Percentiles rank a stretch among this genome's conserved stretches.
Conservation (phyloP, 305 asterid genomes). For the Solanum hybrid region DNA sequence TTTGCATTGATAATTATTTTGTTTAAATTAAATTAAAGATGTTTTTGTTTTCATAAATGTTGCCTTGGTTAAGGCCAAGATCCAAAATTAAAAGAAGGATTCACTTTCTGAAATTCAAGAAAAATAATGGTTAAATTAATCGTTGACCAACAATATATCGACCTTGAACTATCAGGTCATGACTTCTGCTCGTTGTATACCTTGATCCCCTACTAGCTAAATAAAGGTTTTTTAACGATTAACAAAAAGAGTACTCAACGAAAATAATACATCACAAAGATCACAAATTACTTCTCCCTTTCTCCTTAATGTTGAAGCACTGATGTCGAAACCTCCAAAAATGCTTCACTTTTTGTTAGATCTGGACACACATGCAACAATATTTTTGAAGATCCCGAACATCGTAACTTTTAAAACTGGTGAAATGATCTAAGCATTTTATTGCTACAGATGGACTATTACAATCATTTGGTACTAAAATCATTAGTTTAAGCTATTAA, state of each 20-base stretch:
- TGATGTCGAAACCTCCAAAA: background rate
- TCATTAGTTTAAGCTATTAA: background rate
- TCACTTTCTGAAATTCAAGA: background rate
- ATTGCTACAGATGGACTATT: background rate
- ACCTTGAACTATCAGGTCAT: background rate
- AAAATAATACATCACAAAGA: too few species aligned
- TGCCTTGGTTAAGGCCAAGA: background rate
- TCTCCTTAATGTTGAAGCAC: background rate
- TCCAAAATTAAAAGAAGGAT: background rate
- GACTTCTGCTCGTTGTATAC: background rate
- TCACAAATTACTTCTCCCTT: background rate
- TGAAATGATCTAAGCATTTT: background rate
- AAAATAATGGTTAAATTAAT: background rate
- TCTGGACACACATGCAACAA: background rate
- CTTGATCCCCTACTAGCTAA: background rate
- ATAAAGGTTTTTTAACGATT: too few species aligned
- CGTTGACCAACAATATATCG: background rate
- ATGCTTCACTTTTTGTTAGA: background rate
- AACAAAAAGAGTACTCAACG: too few species aligned
- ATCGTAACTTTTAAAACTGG: background rate
- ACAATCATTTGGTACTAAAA: background rate
- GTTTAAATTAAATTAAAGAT: background rate
- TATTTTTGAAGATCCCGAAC: background rate
- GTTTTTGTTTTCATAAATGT: background rate
- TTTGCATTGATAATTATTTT: background rate